Evolutionary conservation across 192 early-diverging fungal species (phyloP).

Genomic region (Coemansia sp.): DNA sequence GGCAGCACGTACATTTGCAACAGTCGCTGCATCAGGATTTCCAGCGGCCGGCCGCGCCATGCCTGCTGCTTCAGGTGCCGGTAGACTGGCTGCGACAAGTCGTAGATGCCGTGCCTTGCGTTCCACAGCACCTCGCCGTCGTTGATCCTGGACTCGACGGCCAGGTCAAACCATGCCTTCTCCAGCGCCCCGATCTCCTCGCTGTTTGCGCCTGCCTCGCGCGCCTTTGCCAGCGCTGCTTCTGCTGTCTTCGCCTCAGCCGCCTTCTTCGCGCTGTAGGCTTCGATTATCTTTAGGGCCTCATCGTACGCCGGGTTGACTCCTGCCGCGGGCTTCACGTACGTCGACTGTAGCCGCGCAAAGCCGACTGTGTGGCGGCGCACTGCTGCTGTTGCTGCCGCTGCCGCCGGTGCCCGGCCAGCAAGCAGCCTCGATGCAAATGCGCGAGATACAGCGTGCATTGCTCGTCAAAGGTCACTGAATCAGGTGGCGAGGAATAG

Average conservation of each 20-base stretch:
- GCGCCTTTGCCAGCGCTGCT: slow-evolving; percentile 15
- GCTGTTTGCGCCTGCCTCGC: slow-evolving; percentile 16
- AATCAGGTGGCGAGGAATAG: no score
- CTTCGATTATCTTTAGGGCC: slow-evolving; percentile 62
- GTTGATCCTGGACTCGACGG: slow-evolving; percentile 63
- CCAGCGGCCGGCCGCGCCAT: slow-evolving; percentile 53
- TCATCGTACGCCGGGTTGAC: slow-evolving; percentile 70
- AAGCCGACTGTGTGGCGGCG: no score
- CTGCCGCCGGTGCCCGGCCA: background rate
- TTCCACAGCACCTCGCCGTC: slow-evolving; percentile 65
- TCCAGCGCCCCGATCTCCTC: slow-evolving; percentile 49
- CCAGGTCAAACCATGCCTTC: slow-evolving; percentile 50
- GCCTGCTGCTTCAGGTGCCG: slow-evolving; percentile 57
- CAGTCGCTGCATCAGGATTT: slow-evolving; percentile 60
- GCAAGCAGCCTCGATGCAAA: slow-evolving; percentile 1
- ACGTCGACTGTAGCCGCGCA: slow-evolving; percentile 35
- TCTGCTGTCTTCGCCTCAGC: slow-evolving; percentile 26
- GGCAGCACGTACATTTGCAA: slow-evolving; percentile 74
- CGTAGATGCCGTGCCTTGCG: slow-evolving; percentile 53
- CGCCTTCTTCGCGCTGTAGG: slow-evolving; percentile 49
- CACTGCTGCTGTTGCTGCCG: no score
- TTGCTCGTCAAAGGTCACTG: no score
- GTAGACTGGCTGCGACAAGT: slow-evolving; percentile 66
- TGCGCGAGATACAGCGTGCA: slow-evolving; percentile 23
- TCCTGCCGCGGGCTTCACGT: slow-evolving; percentile 49